These are phyloP conservation scores for Fusarium irregulare DNA, from an alignment of 2,329 filamentous ascomycete species.

Conservation along the genomic window DNA sequence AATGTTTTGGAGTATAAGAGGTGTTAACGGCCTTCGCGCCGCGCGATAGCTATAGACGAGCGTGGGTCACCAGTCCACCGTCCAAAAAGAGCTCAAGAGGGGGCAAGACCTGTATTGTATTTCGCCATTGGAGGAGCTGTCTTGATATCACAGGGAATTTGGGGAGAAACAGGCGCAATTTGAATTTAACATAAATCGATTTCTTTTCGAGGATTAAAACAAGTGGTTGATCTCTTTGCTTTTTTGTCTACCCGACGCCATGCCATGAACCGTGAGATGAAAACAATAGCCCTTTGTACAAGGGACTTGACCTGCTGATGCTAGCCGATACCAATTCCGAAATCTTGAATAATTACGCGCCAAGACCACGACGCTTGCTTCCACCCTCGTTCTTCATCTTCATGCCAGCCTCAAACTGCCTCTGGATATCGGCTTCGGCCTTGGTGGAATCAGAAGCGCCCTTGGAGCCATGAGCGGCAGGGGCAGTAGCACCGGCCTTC, in stretches of 20 bases:
- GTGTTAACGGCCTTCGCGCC: slow-evolving; percentile 3
- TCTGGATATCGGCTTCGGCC: slow-evolving; percentile 65
- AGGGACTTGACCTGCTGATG: slow-evolving; percentile 6
- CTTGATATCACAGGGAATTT: slow-evolving; percentile 42
- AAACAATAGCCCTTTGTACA: slow-evolving; percentile 18
- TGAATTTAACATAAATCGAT: slow-evolving; percentile 41
- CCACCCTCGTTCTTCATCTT: slow-evolving; percentile 65
- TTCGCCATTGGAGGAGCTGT: slow-evolving; percentile 32
- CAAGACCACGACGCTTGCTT: slow-evolving; percentile 63
- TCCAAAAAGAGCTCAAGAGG: slow-evolving; percentile 11
- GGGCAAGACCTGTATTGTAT: slow-evolving; percentile 25
- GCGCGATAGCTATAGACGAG: slow-evolving; percentile 9
- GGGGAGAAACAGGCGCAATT: slow-evolving; percentile 46
- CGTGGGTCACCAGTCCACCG: slow-evolving; percentile 10
- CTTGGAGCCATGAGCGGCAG: slow-evolving; percentile 35
- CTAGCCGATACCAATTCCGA: not conserved
- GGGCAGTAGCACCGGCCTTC: slow-evolving; percentile 54
- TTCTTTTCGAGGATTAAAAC: slow-evolving; percentile 32
- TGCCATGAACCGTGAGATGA: slow-evolving; percentile 35
- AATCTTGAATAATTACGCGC: slow-evolving; percentile 53
- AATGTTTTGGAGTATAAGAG: slow-evolving; percentile 13
- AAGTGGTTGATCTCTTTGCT: slow-evolving; percentile 38
- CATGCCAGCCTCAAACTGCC: slow-evolving; percentile 68
- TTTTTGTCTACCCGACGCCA: slow-evolving; percentile 48
- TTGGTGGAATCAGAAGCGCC: slow-evolving; percentile 52